A percentile compares a stretch with the other conserved stretches of the same genome.
phyloP scores from a whole-genome alignment of 768 basidiomycete species.

The Kwoniella sp. region DNA sequence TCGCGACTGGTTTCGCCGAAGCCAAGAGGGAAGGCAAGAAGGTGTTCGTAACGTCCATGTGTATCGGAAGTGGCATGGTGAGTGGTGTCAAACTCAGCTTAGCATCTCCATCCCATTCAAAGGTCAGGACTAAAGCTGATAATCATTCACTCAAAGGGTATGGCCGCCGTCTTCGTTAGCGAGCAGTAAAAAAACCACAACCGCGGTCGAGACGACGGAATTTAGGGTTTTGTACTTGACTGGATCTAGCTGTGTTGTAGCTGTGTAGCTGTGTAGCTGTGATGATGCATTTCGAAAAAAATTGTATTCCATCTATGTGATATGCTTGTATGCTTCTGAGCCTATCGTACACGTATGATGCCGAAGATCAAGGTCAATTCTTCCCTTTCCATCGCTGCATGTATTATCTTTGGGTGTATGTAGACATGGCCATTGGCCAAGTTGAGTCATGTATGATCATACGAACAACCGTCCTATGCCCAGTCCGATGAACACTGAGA shows the following conservation, averaged over 20 bases:
- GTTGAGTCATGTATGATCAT: background rate
- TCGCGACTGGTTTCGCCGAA: slow-evolving; percentile 83
- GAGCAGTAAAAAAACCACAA: slow-evolving; percentile 40
- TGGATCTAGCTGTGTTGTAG: background rate
- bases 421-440: too few species aligned
- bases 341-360: background rate
- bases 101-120: background rate
- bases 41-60: slow-evolving; percentile 80
- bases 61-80: slow-evolving; percentile 80
- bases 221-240: background rate
- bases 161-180: slow-evolving; percentile 50
- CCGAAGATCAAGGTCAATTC: too few species aligned
- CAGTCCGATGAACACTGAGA: slow-evolving; percentile 22
- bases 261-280: background rate
- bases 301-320: background rate
- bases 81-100: slow-evolving; percentile 13
- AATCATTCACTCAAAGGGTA: slow-evolving; percentile 19
- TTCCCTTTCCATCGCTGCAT: too few species aligned
- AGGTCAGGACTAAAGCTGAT: background rate
- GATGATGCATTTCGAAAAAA: background rate
- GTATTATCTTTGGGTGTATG: too few species aligned
- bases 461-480: slow-evolving; percentile 22
- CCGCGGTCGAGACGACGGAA: background rate
- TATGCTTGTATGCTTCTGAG: slow-evolving; percentile 2
- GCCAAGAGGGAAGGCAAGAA: slow-evolving; percentile 69